These are phyloP conservation scores for Rhodotorula sp. DNA, from an alignment of 1,284 basidiomycete genomes.

Conservation along the genomic window DNA sequence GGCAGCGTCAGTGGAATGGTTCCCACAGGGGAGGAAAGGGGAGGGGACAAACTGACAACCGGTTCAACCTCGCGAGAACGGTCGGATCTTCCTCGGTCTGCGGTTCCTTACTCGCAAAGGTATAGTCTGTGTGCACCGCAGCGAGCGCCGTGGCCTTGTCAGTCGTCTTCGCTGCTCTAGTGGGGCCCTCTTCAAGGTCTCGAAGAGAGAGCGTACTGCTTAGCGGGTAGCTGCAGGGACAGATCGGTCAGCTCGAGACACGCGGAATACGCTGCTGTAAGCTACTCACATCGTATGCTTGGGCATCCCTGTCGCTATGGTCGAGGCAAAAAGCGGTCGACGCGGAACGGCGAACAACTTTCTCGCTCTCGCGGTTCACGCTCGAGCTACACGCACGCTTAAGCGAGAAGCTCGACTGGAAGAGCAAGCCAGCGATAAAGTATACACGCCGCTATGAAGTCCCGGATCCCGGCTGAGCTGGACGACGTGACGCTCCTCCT, in stretches of 20 bases:
- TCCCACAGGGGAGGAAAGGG: background rate
- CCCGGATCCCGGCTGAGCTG: too few relatives aligned
- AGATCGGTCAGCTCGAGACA: background rate
- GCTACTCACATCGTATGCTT: conserved; percentile 22
- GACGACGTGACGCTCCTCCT: background rate
- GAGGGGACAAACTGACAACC: conserved; percentile 32
- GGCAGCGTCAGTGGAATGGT: too few relatives aligned
- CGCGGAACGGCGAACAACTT: background rate
- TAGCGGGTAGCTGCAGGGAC: conserved; percentile 24
- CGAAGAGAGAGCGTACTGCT: conserved; percentile 17
- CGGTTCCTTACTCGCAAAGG: conserved; percentile 69
- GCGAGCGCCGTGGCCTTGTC: background rate
- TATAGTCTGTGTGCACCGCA: conserved; percentile 26
- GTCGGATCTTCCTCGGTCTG: conserved; percentile 96
- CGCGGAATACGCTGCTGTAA: accelerated
- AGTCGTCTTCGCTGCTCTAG: background rate
- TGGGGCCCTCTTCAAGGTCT: conserved; percentile 10
- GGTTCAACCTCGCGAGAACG: conserved; percentile 59
- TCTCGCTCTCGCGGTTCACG: background rate
- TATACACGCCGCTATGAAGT: too few relatives aligned
- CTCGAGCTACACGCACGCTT: background rate
- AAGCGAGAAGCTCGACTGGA: background rate
- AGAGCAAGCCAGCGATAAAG: too few relatives aligned
- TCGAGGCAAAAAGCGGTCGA: background rate
- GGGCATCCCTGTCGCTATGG: conserved; percentile 8